These are phyloP conservation scores for Phytophthora tubulina DNA, from an alignment of 352 stramenopile genomes.

Conservation along the genomic window DNA sequence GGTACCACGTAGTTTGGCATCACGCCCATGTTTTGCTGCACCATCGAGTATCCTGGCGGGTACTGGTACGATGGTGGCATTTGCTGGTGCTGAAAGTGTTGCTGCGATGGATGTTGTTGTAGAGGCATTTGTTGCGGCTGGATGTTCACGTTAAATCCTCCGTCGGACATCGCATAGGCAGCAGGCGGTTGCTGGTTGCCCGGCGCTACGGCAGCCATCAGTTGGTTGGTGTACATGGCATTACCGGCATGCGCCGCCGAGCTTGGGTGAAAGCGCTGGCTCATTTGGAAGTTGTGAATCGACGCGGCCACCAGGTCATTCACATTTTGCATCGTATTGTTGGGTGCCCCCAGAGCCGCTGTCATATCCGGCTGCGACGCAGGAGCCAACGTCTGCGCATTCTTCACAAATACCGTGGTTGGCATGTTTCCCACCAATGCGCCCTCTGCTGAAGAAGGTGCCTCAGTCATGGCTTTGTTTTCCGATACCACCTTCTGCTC, in stretches of 20 bases:
- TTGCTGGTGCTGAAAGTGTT: constrained; percentile 41
- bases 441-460: constrained; percentile 12
- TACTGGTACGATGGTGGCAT: constrained; percentile 43
- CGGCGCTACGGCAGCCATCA: constrained; percentile 29
- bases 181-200: constrained; percentile 35
- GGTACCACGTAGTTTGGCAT: constrained; percentile 66
- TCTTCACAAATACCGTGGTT: constrained; percentile 41
- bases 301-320: constrained; percentile 76
- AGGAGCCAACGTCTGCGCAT: constrained; percentile 26
- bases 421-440: constrained; percentile 25
- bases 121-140: constrained; percentile 35
- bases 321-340: constrained; percentile 58
- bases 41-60: constrained; percentile 54
- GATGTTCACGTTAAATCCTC: constrained; percentile 54
- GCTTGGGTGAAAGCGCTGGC: constrained; percentile 62
- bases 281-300: constrained; percentile 84
- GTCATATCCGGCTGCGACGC: constrained; percentile 34
- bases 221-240: constrained; percentile 39
- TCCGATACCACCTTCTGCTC: constrained; percentile 31
- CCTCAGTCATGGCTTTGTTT: constrained; percentile 26
- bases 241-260: constrained; percentile 33
- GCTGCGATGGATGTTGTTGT: constrained; percentile 27
- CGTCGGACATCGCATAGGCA: constrained; percentile 61
- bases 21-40: constrained; percentile 49
- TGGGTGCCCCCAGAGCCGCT: constrained; percentile 23